Base-by-base conservation (phyloP, 2,329 filamentous ascomycete species). In the Fusarium concolor region DNA sequence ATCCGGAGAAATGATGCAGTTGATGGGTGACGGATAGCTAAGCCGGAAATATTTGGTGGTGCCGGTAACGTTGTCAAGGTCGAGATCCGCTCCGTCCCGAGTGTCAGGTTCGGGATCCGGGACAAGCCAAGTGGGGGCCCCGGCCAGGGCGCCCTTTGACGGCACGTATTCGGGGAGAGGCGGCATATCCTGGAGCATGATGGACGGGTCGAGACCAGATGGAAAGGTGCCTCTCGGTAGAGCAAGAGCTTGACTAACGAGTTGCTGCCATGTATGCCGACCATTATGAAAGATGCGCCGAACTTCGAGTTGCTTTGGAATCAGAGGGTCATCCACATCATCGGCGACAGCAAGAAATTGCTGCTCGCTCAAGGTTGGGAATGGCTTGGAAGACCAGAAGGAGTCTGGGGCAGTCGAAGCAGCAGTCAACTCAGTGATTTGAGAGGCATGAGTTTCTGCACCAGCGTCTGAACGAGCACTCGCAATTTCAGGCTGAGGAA, bases 11-110 rank as follows among this genome's bases (percentile, higher is more conserved):
- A 74, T 57, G 47, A 59, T 53, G 41, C 72, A 74, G 28, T 67
- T 49, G 28, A 74, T 62, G 10, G 70, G 62, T 10, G 63, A 60
- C 33, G 70, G 66, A 35, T 73, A 73, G 28, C 49, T 46, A 29
- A 74, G 71, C n/a, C 72, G 72, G 44, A 73, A 74, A 46, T 74
- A 74, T 37, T 74, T 74, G 39, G 71, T 71, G 31, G 62, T 68
- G 38, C 72, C 72, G 35, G 67, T 62, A 33, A 74, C 63, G 11
- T 61, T 61, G 39, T 67, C 51, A 20, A 74, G 70, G 51, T 74
- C 63, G 10, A 74, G 47, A 39, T 62, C 61, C 28, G 38, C 28
- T 15, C 46, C 56, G 55, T 37, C 51, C 51, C 26, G 41, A 45
- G 47, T 43, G 24, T 51, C 31, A 29, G 61, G 62, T 43, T 72